A percentile compares a stretch with the other conserved stretches of the same genome.
phyloP scores from a whole-genome alignment of 345 rosid genomes.

The Eucalyptus erythrocorys region DNA sequence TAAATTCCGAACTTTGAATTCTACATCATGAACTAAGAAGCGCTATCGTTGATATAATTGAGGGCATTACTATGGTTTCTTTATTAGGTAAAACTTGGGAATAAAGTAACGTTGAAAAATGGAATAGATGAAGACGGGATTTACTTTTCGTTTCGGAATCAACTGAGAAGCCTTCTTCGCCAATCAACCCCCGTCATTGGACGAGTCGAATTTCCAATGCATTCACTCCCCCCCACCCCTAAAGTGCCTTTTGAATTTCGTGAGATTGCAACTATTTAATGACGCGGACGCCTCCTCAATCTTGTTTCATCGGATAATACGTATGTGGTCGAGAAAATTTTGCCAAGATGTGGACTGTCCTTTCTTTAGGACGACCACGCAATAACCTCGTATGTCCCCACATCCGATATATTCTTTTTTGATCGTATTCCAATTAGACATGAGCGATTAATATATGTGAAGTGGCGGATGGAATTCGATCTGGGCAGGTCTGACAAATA shows the following conservation, averaged over 20 bases:
- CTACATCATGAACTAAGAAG: neutral
- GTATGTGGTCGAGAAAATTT: neutral
- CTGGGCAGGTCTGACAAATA: neutral
- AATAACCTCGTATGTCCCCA: neutral
- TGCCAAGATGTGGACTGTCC: neutral
- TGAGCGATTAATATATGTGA: neutral
- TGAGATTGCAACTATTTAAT: neutral
- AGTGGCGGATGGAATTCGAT: neutral
- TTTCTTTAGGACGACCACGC: neutral
- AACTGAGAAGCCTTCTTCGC: neutral
- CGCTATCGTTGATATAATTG: neutral
- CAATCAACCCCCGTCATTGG: neutral
- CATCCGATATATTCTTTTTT: neutral
- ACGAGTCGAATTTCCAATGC: neutral
- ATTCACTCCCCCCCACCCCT: neutral
- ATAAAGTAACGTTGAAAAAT: neutral
- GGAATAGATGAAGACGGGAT: neutral
- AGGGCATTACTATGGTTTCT: neutral
- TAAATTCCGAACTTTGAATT: neutral
- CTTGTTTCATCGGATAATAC: neutral
- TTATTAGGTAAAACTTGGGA: neutral
- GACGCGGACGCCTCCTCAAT: neutral
- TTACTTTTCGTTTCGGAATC: neutral
- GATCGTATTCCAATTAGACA: neutral
- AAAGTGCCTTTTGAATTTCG: neutral